These are phyloP conservation scores for Penicillium psychrofluorescens DNA, from an alignment of 495 filamentous ascomycete species.

Conservation along the genomic window DNA sequence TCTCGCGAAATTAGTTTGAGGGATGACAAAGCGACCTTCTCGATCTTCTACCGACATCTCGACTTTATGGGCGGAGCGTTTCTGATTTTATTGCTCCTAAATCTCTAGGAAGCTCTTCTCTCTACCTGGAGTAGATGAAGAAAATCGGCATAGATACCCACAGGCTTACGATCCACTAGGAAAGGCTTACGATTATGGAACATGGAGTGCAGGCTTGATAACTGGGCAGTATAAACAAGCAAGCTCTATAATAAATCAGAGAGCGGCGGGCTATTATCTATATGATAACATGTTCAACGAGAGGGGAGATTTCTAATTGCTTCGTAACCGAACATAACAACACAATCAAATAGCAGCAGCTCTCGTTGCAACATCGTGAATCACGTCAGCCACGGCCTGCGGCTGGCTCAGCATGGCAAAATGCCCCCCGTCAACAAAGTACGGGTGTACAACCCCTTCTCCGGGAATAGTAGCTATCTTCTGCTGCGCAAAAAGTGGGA, in stretches of 20 bases:
- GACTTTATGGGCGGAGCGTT: no score
- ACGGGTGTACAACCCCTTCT: background rate
- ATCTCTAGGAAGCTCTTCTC: no score
- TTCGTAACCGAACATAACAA: background rate
- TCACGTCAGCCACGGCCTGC: background rate
- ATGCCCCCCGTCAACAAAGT: background rate
- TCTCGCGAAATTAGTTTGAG: no score
- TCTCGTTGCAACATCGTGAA: background rate
- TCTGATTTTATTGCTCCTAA: no score
- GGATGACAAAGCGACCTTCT: no score
- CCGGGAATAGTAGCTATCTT: background rate
- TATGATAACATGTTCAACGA: background rate
- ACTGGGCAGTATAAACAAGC: no score
- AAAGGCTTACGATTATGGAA: no score
- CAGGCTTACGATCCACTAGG: no score
- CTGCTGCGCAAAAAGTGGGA: background rate
- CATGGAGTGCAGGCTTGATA: no score
- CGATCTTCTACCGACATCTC: no score
- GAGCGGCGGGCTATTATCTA: background rate
- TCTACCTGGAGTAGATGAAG: no score
- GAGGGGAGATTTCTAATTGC: background rate
- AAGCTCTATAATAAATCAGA: background rate
- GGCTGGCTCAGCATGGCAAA: background rate
- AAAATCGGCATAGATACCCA: no score
- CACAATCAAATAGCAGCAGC: background rate